Evolutionary conservation across 345 rosid genomes (phyloP).

Genomic region (Dipteronia sinensis): DNA sequence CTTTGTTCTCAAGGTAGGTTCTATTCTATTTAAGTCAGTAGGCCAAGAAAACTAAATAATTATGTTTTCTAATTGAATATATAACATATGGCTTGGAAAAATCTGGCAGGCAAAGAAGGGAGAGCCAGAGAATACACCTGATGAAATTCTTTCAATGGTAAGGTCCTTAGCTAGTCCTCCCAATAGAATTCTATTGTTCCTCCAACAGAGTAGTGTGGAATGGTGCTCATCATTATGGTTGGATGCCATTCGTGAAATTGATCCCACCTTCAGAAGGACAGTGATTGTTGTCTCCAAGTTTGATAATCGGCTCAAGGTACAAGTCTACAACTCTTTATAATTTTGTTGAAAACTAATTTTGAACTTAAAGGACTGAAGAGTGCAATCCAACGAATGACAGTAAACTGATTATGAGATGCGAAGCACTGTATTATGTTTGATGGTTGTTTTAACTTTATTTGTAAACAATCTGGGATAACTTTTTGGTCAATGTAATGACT

Average conservation of each 20-base stretch:
- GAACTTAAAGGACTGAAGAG: slow-evolving; percentile 2
- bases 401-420: neutral
- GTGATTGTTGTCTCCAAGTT: slow-evolving; percentile 92
- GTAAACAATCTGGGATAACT: neutral
- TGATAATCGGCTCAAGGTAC: slow-evolving; percentile 95
- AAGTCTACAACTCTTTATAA: neutral
- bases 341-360: neutral
- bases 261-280: slow-evolving; percentile 83
- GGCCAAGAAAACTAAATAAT: neutral
- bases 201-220: slow-evolving; percentile 97
- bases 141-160: slow-evolving; percentile 92
- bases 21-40: neutral
- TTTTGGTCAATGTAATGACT: neutral
- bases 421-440: neutral
- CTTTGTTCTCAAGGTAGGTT: slow-evolving; percentile 84
- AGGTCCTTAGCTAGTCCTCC: slow-evolving; percentile 94
- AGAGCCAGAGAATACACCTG: slow-evolving; percentile 93
- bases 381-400: neutral
- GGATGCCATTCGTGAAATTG: slow-evolving; percentile 88
- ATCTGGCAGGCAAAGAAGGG: slow-evolving; percentile 85
- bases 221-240: slow-evolving; percentile 99
- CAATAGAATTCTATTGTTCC: slow-evolving; percentile 85
- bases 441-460: slow-evolving; percentile 2
- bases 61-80: neutral
- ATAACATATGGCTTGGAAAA: neutral